Evolutionary conservation across 2,329 filamentous ascomycete genomes (phyloP), one percentile per base, ranked within the genome.

Genomic region (Trichoderma brevicompactum): DNA sequence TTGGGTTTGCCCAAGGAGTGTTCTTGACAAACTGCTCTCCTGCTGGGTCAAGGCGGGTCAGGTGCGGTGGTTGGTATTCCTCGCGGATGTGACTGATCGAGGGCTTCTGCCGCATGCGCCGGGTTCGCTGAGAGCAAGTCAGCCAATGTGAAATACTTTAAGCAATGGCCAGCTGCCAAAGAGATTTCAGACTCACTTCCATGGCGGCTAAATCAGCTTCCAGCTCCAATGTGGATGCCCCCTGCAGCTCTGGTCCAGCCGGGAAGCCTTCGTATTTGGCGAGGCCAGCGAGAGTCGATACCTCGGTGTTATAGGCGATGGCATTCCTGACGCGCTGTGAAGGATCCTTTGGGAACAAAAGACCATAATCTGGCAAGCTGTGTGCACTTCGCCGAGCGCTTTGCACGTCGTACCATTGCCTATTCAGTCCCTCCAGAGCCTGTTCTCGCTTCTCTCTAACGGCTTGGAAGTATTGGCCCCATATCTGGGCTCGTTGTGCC

Each of bases 191-290:
- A 71, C 75, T 64, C 75, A 97, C 94, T 74, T 91, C 90, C 83
- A 99, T 97, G 70, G 90, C 90, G 75, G 91, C 89, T 69, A 98
- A 82, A 78, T 99, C 95, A 56, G 94, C 90, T 64, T 97, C 92
- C 53, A 95, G 79, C 73, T 97, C 92, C 10, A 85, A 81, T 23
- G 85, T 78, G 43, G 89, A 89, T 32, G 92, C 91, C 48, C 91
- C 85, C 65, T 83, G 83, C 78, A 99, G 89, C 40, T 91, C 85
- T 19, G 95, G 95, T n/a, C 94, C 95, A 38, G 94, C 94, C 41
- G 95, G 95, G 78, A 99, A 99, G 28, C 95, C 95, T 73, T 96
- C 89, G 75, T 97, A 94, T 79, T 97, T 98, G 41, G 94, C 94
- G 59, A 98, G 84, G 43, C 94, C 94, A 6, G 94, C 89, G 65